Evolutionary conservation across 768 basidiomycete genomes (phyloP), one percentile per base, ranked within the genome.

Genomic region (Tulasnella sp.): DNA sequence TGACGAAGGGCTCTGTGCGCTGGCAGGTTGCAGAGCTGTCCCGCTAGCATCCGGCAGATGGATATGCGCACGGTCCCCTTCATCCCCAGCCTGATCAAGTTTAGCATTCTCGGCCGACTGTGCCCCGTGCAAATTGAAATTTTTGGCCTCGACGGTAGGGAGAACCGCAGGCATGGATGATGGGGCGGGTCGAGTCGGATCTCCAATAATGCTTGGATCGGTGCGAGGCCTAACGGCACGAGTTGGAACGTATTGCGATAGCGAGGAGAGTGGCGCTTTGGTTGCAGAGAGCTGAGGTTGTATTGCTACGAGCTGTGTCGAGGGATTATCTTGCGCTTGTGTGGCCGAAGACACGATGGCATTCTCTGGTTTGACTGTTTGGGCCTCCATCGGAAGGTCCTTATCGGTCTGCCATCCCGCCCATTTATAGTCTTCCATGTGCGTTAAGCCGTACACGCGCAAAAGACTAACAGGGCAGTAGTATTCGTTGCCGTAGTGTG

Each of bases 381-480:
- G 71, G 29, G 51, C 9, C 15, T 75, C 76, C n/a, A 57, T 55
- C 0, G 75, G 57, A 48, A 77, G 61, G 91, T 92, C 82, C 93
- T 91, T 55, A 3, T 42, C 77, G 4, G 86, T 88, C 81, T 92
- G 90, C 93, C 93, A 95, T 7, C 86, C 86, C 72, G 94, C 93
- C 92, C 94, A 93, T 81, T 97, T 96, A 90, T 93, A 99, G 81
- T 96, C 90, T 80, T 99, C 96, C 80, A 99, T 90, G 85, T 99
- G 96, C 1, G 96, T 98, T 75, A 97, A 90, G 6, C 98, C 98
- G 80, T 96, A 99, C 0, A 98, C 95, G 39, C 95, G 91, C 23
- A 99, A 88, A 0, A 98, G 89, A 0, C 94, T 96, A 23, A 99
- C 87, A 0, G 98, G 98, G 82, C 98, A 99, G 83, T 96, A 99